phyloP scores from a whole-genome alignment of 2,329 filamentous ascomycete genomes.

The Aureobasidium uvarum region DNA sequence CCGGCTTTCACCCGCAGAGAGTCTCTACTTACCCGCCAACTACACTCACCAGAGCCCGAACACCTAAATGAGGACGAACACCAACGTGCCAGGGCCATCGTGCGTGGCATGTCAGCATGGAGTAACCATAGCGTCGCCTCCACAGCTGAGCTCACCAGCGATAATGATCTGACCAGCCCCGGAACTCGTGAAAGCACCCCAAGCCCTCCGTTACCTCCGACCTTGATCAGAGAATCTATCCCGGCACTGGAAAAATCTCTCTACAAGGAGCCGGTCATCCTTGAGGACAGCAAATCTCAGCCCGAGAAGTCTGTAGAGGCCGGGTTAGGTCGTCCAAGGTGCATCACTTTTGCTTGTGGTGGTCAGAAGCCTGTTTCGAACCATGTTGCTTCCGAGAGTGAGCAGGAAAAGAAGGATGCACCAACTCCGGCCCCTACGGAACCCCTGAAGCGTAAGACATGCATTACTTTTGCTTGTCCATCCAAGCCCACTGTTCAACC shows the following conservation, averaged over 20 bases:
- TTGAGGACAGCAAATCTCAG: slow-evolving; percentile 39
- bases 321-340: slow-evolving; percentile 73
- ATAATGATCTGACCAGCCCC: slow-evolving; percentile 79
- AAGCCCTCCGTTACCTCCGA: slow-evolving; percentile 74
- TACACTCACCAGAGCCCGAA: slow-evolving; percentile 57
- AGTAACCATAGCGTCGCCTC: slow-evolving; percentile 76
- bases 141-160: slow-evolving; percentile 90
- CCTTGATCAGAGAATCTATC: slow-evolving; percentile 44
- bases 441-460: slow-evolving; percentile 56
- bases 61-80: slow-evolving; percentile 43
- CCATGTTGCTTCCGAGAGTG: slow-evolving; percentile 36
- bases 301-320: slow-evolving; percentile 60
- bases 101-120: slow-evolving; percentile 61
- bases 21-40: slow-evolving; percentile 83
- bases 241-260: slow-evolving; percentile 43
- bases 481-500: slow-evolving; percentile 48
- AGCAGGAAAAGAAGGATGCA: slow-evolving; percentile 33
- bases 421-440: slow-evolving; percentile 27
- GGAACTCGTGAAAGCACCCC: slow-evolving; percentile 77
- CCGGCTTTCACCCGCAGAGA: slow-evolving; percentile 60
- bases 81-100: slow-evolving; percentile 31
- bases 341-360: slow-evolving; percentile 88
- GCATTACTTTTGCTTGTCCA: slow-evolving; percentile 74
- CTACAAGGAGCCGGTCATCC: slow-evolving; percentile 40
- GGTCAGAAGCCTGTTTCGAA: slow-evolving; percentile 54